phyloP scores from a whole-genome alignment of 2,329 filamentous ascomycete genomes.

The Basipetospora chlamydospora region DNA sequence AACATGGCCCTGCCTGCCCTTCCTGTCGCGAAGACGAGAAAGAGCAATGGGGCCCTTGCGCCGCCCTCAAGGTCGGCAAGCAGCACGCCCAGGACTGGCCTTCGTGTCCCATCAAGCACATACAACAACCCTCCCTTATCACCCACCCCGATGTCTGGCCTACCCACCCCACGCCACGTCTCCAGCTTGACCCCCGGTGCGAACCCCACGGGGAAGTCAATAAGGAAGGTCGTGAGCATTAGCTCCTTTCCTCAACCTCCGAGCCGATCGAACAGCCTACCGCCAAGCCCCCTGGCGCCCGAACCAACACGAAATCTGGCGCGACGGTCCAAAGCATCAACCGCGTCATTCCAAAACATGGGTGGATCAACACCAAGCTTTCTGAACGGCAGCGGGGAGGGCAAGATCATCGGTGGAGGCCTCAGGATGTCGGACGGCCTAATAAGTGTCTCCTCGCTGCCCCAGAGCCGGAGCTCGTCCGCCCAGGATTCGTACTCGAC shows the following conservation, averaged over 20 bases:
- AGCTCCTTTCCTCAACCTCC: conserved; percentile 88
- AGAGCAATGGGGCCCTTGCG: conserved; percentile 39
- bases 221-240: conserved; percentile 85
- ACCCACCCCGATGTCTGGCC: conserved; percentile 36
- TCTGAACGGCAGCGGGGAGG: conserved; percentile 65
- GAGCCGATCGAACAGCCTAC: conserved; percentile 43
- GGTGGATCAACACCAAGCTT: conserved; percentile 51
- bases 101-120: conserved; percentile 45
- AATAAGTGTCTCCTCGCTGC: conserved; percentile 64
- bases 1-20: conserved; percentile 59
- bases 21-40: conserved; percentile 58
- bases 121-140: conserved; percentile 33
- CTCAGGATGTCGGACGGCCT: conserved; percentile 59
- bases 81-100: conserved; percentile 39
- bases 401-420: conserved; percentile 52
- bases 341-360: conserved; percentile 35
- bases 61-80: conserved; percentile 26
- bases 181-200: too few species aligned
- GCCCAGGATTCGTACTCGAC: conserved; percentile 87
- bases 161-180: conserved; percentile 41
- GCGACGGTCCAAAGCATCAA: conserved; percentile 42
- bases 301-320: conserved; percentile 25
- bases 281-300: conserved; percentile 42
- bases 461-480: conserved; percentile 82
- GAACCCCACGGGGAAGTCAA: conserved; percentile 49